phyloP scores from a whole-genome alignment of 257 asterid genomes.

The Solanum appendiculatum region DNA sequence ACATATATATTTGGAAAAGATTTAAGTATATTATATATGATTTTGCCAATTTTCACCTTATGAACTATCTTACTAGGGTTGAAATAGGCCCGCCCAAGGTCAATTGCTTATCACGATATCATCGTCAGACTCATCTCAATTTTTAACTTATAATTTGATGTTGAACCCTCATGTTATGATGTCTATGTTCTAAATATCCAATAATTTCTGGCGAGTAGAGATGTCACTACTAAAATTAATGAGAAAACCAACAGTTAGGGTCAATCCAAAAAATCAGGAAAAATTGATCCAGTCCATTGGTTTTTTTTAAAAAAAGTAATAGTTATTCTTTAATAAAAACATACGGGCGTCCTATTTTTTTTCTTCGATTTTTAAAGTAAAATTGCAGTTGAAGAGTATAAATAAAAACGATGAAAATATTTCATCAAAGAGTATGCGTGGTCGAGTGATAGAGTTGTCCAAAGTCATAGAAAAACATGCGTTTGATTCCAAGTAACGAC shows the following conservation, averaged over 20 bases:
- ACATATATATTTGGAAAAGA: background rate
- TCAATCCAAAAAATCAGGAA: no score
- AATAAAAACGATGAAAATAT: no score
- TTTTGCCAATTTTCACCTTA: background rate
- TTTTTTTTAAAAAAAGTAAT: no score
- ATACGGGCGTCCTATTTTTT: no score
- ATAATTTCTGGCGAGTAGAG: no score
- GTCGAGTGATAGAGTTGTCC: background rate
- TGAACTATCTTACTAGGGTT: background rate
- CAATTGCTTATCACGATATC: background rate
- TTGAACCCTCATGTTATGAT: background rate
- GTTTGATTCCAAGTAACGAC: no score
- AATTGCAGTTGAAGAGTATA: background rate
- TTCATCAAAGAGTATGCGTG: background rate
- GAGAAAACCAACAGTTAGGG: background rate
- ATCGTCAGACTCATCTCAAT: background rate
- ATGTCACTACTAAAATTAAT: background rate
- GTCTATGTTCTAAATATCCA: background rate
- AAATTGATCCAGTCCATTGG: no score
- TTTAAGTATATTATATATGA: background rate
- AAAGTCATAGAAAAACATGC: no score
- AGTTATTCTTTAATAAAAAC: no score
- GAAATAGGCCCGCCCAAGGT: fast-evolving
- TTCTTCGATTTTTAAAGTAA: no score
- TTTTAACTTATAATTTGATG: background rate